A percentile compares a stretch with the other conserved stretches of the same genome.
phyloP scores from a whole-genome alignment of 768 basidiomycete genomes.

The Goffeauzyma gilvescens region DNA sequence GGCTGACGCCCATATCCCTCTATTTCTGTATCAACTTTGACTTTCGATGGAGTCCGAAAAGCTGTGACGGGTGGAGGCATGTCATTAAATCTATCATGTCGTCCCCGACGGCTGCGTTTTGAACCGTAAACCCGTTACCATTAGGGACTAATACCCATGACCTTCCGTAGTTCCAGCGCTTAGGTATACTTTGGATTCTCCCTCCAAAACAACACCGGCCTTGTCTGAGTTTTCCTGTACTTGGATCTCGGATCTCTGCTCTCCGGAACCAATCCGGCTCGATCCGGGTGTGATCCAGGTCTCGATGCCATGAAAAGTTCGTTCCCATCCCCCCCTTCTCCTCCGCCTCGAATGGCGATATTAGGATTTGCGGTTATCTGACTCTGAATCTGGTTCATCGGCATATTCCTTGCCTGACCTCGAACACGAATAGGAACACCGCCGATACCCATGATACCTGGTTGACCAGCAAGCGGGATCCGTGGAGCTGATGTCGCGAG shows the following conservation, averaged over 20 bases:
- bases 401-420: background rate
- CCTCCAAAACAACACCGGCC: slow-evolving; percentile 19
- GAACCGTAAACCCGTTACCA: too few relatives aligned
- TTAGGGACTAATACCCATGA: background rate
- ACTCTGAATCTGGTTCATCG: background rate
- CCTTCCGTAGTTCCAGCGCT: background rate
- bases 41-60: background rate
- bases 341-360: background rate
- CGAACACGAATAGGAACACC: background rate
- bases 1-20: too few relatives aligned
- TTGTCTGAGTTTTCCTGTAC: slow-evolving; percentile 13
- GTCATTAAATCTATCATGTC: background rate
- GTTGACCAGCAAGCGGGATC: background rate
- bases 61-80: background rate
- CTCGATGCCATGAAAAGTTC: background rate
- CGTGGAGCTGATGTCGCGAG: slow-evolving; percentile 4
- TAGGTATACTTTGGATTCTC: slow-evolving; percentile 15
- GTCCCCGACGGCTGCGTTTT: background rate
- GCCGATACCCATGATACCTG: background rate
- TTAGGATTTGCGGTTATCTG: background rate
- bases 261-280: slow-evolving; percentile 5
- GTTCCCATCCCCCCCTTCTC: slow-evolving; percentile 3
- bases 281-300: background rate
- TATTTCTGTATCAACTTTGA: background rate
- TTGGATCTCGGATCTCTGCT: too few relatives aligned